Base-by-base conservation (phyloP, 2,329 filamentous ascomycete species). In the Aspergillus clavatus region DNA sequence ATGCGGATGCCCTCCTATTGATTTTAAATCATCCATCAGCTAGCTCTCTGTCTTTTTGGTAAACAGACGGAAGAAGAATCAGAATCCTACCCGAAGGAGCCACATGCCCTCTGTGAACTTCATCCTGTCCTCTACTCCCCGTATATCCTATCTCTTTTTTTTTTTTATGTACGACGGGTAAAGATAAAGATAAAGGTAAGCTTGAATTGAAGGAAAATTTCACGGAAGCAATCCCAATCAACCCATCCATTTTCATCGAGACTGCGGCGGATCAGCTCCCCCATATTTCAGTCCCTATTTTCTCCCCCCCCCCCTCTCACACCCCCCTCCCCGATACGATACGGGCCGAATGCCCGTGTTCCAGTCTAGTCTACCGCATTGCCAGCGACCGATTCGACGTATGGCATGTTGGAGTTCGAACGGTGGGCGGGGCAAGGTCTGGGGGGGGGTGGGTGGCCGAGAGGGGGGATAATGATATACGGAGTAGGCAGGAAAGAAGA, bases 41-140 rank as follows among this genome's bases (percentile, higher is more conserved):
- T n/a, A n/a, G n/a, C n/a, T n/a, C n/a, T n/a, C n/a, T n/a, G n/a
- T n/a, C n/a, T n/a, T n/a, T n/a, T n/a, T n/a, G n/a, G n/a, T n/a
- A n/a, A 19, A 14, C 18, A 23, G 2, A 5, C 22, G 8, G 23
- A 40, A 8, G 4, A 18, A 10, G 24, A 19, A 38, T 42, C 7
- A n/a, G n/a, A n/a, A 18, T 7, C 51, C 39, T 51, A 67, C 62
- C 47, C 54, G 54, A 23, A 65, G 54, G 45, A 58, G 57, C 65
- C 66, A 70, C 67, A 70, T 70, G 43, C 67, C 67, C 24, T 67
- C 62, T 7, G 66, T 69, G 54, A 70, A 70, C 60, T 66, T 70
- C 67, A 70, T 70, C 14, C 53, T 66, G 48, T 27, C 19, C 28
- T 7, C 22, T 39, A 19, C 38, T 29, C n/a, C 18, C 16, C 39